Percentiles rank a stretch among this genome's conserved stretches.
These are phyloP conservation scores for Peronosclerospora sorghi DNA, from an alignment of 352 stramenopile genomes.

Conservation along the genomic window DNA sequence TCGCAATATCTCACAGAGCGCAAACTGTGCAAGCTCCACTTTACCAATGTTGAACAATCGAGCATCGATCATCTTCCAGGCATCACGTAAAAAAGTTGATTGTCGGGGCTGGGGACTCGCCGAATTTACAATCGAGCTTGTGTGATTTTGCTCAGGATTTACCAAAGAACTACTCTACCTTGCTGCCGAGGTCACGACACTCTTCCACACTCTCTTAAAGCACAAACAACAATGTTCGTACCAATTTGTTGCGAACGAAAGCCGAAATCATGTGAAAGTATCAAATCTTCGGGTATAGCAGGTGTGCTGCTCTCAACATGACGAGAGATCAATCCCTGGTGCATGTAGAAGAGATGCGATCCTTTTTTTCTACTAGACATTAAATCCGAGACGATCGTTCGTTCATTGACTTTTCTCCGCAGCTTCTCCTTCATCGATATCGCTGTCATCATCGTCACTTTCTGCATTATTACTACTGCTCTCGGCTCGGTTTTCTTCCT, in stretches of 20 bases:
- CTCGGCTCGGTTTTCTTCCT: background rate
- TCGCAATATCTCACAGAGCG: constrained; percentile 40
- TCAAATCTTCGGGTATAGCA: too few species aligned
- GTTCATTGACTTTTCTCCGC: constrained; percentile 1
- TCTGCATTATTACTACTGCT: constrained; percentile 4
- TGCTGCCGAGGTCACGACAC: constrained; percentile 56
- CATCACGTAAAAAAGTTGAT: constrained; percentile 80
- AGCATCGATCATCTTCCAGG: constrained; percentile 48
- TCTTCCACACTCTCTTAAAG: too few species aligned
- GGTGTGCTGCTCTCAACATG: background rate
- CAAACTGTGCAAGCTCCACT: constrained; percentile 85
- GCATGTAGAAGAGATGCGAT: background rate
- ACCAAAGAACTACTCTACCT: constrained; percentile 64
- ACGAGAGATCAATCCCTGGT: background rate
- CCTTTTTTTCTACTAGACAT: background rate
- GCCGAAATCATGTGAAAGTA: constrained; percentile 27
- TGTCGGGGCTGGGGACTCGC: constrained; percentile 54
- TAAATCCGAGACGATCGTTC: background rate
- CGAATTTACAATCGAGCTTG: constrained; percentile 60
- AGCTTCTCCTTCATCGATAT: constrained; percentile 2
- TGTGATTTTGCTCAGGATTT: constrained; percentile 40
- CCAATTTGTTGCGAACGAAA: constrained; percentile 49
- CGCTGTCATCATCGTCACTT: constrained; percentile 1
- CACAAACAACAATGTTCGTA: constrained; percentile 32
- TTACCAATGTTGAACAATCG: constrained; percentile 71